Conservation (phyloP, 2,329 filamentous ascomycete genomes). For the Rachicladosporium sp. region DNA sequence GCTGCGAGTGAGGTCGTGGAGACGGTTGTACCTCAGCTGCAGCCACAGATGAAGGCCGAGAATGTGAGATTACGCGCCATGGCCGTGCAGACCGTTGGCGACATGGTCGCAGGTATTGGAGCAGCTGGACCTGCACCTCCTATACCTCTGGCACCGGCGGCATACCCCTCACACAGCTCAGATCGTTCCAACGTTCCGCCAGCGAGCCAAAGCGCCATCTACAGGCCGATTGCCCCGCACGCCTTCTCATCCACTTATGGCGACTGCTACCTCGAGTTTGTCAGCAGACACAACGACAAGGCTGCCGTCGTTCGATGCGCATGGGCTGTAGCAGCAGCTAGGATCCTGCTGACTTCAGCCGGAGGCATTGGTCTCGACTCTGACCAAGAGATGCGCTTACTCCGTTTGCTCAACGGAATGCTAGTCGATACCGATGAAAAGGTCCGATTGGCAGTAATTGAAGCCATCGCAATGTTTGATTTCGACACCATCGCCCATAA, state of each 20-base stretch:
- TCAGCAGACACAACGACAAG: slow-evolving; percentile 79
- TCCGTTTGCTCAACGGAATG: slow-evolving; percentile 65
- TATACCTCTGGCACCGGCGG: slow-evolving; percentile 62
- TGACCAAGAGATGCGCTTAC: slow-evolving; percentile 65
- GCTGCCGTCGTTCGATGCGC: slow-evolving; percentile 67
- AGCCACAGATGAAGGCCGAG: slow-evolving; percentile 83
- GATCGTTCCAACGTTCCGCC: slow-evolving; percentile 29
- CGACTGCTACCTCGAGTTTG: slow-evolving; percentile 68
- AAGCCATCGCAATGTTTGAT: slow-evolving; percentile 67
- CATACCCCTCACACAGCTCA: slow-evolving; percentile 62
- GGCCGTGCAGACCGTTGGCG: slow-evolving; percentile 86
- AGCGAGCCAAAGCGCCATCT: slow-evolving; percentile 48
- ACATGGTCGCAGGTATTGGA: slow-evolving; percentile 88
- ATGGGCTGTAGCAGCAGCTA: slow-evolving; percentile 73
- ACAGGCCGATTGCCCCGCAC: slow-evolving; percentile 73
- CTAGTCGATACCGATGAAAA: slow-evolving; percentile 82
- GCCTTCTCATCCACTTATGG: slow-evolving; percentile 78
- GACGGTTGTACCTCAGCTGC: slow-evolving; percentile 87
- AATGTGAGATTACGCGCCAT: slow-evolving; percentile 75
- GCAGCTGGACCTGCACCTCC: slow-evolving; percentile 75
- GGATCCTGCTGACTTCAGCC: slow-evolving; percentile 82
- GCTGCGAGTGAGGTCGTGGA: slow-evolving; percentile 77
- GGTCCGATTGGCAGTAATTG: slow-evolving; percentile 79
- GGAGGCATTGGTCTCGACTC: slow-evolving; percentile 78
- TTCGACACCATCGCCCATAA: slow-evolving; percentile 73